Evolutionary conservation across 2,329 filamentous ascomycete species (phyloP), one percentile per base, ranked within the genome.

Genomic region (Epichloe uncinata): DNA sequence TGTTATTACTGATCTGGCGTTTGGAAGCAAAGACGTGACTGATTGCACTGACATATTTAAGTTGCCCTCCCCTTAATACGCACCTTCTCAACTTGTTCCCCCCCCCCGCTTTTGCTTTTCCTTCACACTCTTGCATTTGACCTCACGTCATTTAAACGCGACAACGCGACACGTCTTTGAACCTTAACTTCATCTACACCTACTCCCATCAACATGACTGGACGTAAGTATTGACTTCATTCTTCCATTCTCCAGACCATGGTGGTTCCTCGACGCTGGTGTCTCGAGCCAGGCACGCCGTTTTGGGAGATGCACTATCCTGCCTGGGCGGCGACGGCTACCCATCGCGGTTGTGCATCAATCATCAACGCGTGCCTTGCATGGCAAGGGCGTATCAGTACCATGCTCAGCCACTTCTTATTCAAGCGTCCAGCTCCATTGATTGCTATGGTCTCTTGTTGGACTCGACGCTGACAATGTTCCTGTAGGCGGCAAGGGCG

Each of bases 401-500:
- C 40, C 18, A 22, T 12, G 5, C 20, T 13, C 12, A 15, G 5
- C 38, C n/a, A 22, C 12, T 12, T 13, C 26, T 30, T 30, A 2
- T 30, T 30, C 26, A 30, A 30, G 9, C 8, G 9, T 11, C 11
- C 9, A 30, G 26, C 26, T 30, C 9, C 9, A 11, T 30, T 11
- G 26, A 0, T 9, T 11, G 26, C 26, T 30, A 8, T 9, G 9
- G 8, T 42, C n/a, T 40, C 37, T 8, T 40, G 7, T 16, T 3
- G 8, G 18, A 3, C 8, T 6, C 18, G 49, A 58, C 61, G 67
- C 73, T 81, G 63, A 81, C 73, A 59, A 15, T 45, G 60, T 52
- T 55, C 56, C 55, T 59, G 54, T 56, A 93, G 87, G 87, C 71
- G 88, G 88, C 71, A 94, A 95, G 77, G 89, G 89, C 73, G 90